phyloP scores from a whole-genome alignment of 352 stramenopile genomes.

The Sclerospora graminicola region DNA sequence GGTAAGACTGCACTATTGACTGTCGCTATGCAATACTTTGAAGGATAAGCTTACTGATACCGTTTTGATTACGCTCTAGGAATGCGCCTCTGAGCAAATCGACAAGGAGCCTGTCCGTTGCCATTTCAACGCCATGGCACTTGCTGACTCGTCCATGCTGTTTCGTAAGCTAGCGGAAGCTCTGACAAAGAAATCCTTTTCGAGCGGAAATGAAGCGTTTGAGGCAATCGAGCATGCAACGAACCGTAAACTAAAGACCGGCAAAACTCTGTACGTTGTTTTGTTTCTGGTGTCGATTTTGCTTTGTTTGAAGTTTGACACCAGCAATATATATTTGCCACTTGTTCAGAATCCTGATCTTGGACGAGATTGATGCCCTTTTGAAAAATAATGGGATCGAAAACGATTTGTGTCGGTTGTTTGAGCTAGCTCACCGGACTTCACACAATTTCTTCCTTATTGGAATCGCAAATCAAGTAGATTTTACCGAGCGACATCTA shows the following conservation, averaged over 20 bases:
- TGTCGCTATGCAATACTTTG: background rate
- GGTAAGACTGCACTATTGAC: conserved; percentile 14
- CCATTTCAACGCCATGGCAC: conserved; percentile 67
- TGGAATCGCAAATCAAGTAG: conserved; percentile 77
- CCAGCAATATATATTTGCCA: background rate
- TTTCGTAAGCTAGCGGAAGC: conserved; percentile 46
- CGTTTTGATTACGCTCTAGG: conserved; percentile 13
- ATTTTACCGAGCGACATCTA: conserved; percentile 77
- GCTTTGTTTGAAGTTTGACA: background rate
- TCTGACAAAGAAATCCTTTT: conserved; percentile 39
- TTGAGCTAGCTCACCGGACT: conserved; percentile 57
- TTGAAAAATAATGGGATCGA: conserved; percentile 58
- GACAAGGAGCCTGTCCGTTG: conserved; percentile 31
- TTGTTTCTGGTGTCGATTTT: background rate
- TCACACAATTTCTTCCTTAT: conserved; percentile 61
- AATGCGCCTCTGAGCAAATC: conserved; percentile 18
- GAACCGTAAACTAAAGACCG: conserved; percentile 28
- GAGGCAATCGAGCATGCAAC: conserved; percentile 52
- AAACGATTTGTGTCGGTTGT: conserved; percentile 60
- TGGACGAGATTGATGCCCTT: conserved; percentile 79
- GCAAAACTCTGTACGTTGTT: conserved; percentile 39
- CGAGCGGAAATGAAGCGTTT: conserved; percentile 39
- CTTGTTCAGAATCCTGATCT: conserved; percentile 39
- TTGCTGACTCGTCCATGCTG: conserved; percentile 37
- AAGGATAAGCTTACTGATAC: conserved; percentile 2